Base-by-base conservation (phyloP, 257 asterid species). In the Solanum sitiens region DNA sequence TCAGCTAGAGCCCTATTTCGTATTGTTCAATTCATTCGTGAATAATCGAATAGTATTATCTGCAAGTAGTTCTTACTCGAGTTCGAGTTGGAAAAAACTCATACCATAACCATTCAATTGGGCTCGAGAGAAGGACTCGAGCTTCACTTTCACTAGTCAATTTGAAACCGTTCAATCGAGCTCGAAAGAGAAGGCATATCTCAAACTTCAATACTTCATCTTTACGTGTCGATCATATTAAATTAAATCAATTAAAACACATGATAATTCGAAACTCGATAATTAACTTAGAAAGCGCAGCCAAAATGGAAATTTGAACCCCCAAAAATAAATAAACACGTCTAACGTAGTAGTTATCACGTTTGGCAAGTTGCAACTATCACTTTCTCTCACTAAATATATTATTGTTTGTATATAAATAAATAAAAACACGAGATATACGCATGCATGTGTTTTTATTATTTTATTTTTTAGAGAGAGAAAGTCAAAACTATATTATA, bases 391-490 rank as follows among this genome's bases (percentile, higher is more conserved):
- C 74, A 68, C 74, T 27, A 68, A n/a, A 25, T 11, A 25, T 67
- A 65, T 23, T 4, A 2, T 25, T 65, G 7, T 11, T 35, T 5
- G 5, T 37, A 1, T 5, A 1, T 5, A 5, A 63, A 63, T 61
- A 63, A 63, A 23, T 63, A 63, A 63, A 44, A 63, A 25, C 89
- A 87, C 85, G 84, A 87, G 56, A 56, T 70, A 53, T 20, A 74
- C 10, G 21, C 87, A 80, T 80, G 90, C 90, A 86, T 53, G 88
- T 86, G 79, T 40, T 67, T 10, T 23, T 37, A 23, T 47, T 1
- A 37, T 5, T 37, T 30, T n/a, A 37, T 3, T 75, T 15, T 40
- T 2, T 37, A 59, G 63, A 72, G 82, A 88, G 87, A 76, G 87
- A 86, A 89, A 86, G 73, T 32, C 42, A 15, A 88, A 89, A 61